Conservation (phyloP, 345 rosid species). For the Toxicodendron radicans region DNA sequence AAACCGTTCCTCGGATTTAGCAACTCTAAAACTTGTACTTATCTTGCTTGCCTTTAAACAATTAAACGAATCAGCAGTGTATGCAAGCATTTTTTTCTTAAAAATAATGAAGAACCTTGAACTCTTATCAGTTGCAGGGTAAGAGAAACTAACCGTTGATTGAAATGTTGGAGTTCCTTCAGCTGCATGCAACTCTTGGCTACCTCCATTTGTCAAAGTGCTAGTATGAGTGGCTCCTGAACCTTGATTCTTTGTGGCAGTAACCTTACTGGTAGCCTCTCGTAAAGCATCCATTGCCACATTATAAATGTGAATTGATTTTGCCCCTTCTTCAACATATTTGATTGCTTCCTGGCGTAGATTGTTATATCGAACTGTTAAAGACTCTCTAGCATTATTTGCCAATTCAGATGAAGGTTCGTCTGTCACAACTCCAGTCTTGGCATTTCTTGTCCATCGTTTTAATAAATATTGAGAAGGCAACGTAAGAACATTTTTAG, state of each 20-base stretch:
- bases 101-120: not conserved
- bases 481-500: slow-evolving; percentile 64
- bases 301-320: slow-evolving; percentile 63
- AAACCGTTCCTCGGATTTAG: too few relatives aligned
- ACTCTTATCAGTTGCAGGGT: not conserved
- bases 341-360: slow-evolving; percentile 74
- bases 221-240: slow-evolving; percentile 35
- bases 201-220: slow-evolving; percentile 39
- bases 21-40: too few relatives aligned
- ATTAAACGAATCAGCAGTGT: not conserved
- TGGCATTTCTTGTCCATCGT: slow-evolving; percentile 85
- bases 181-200: slow-evolving; percentile 38
- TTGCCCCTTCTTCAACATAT: slow-evolving; percentile 82
- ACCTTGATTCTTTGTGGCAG: slow-evolving; percentile 44
- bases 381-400: slow-evolving; percentile 48
- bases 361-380: slow-evolving; percentile 54
- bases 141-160: slow-evolving; percentile 47
- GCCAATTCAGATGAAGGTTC: slow-evolving; percentile 42
- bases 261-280: slow-evolving; percentile 68
- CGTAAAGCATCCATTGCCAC: slow-evolving; percentile 72
- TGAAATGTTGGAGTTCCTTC: slow-evolving; percentile 40
- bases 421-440: slow-evolving; percentile 39
- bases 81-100: not conserved
- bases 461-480: slow-evolving; percentile 65
- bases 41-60: not conserved